phyloP scores from a whole-genome alignment of 108 stramenopile genomes.

The Seminavis robusta region DNA sequence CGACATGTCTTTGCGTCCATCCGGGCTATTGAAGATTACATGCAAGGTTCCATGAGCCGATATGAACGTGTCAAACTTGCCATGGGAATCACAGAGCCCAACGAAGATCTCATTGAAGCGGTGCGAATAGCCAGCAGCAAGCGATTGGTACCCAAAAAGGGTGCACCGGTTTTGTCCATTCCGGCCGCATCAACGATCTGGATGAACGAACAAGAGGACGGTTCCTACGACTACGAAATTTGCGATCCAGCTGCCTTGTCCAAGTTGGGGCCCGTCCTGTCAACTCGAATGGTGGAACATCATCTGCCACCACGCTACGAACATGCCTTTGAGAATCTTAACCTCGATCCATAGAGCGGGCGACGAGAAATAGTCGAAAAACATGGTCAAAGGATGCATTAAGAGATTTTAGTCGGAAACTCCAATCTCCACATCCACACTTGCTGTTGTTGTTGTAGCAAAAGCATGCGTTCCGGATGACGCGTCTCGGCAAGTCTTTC shows the following conservation, averaged over 20 bases:
- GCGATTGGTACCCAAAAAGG: slow-evolving; percentile 14
- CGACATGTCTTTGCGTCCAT: slow-evolving; percentile 19
- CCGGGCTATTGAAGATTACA: slow-evolving; percentile 11
- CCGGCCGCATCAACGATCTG: slow-evolving; percentile 23
- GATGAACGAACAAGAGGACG: slow-evolving; percentile 9
- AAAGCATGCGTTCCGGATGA: no score
- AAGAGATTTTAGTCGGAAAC: no score
- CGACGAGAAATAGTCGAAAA: no score
- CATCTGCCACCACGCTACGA: slow-evolving; percentile 42
- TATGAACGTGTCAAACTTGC: slow-evolving; percentile 7
- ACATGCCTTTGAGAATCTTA: slow-evolving; percentile 28
- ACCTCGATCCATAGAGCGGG: no score
- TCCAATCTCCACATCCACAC: no score
- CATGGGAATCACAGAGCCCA: slow-evolving; percentile 4
- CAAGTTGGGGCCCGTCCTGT: neutral
- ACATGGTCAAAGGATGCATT: no score
- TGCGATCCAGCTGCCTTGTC: slow-evolving; percentile 8
- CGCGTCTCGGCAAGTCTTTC: neutral
- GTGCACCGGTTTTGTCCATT: slow-evolving; percentile 30
- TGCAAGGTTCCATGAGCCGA: no score
- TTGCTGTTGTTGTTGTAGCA: no score
- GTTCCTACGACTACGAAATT: neutral
- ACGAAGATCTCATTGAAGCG: slow-evolving; percentile 11
- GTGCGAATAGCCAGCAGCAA: slow-evolving; percentile 13
- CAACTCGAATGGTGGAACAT: slow-evolving; percentile 29